Evolutionary conservation across 257 asterid genomes (phyloP), one percentile per base, ranked within the genome.

Genomic region (Solanum tarapatanum): DNA sequence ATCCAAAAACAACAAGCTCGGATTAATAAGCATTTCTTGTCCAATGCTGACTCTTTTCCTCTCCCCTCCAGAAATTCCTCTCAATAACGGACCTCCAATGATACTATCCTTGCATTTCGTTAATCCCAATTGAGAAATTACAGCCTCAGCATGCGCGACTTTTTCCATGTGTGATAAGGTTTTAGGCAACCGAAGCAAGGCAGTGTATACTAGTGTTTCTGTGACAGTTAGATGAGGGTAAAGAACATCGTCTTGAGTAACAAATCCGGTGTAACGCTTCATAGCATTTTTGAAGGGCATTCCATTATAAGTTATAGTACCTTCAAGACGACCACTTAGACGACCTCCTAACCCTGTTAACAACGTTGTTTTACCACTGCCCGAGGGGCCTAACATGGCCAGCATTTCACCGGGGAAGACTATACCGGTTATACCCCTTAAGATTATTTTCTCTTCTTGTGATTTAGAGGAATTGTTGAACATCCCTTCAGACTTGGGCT

Each of bases 311-410:
- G 94, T 92, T 2, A 94, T 90, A 80, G 6, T 62, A 24, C 98
- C 98, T 7, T 62, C 85, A 10, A 94, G 93, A 23, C 35, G 72
- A 32, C 98, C 95, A 14, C 87, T 74, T 36, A 94, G 85, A 0
- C 98, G 94, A 82, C 98, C 98, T 2, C 98, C 98, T 2, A 96
- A 83, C 1, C 96, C 98, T 0, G 98, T 96, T 26, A 95, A 82
- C 7, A 95, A 91, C 23, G 99, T 96, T 2, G 99, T 94, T 87
- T 94, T 95, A 83, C 99, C 99, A 87, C 98, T 92, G 69, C 99
- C 99, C 0, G 99, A 96, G 4, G 98, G 99, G 4, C 98, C 99
- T 36, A 96, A 91, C 98, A 96, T 93, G 11, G 99, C 98, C 36
- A 96, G 87, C 83, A 96, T 90, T 82, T 94, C 98, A 0, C 98